Base-by-base conservation (phyloP, 2,329 filamentous ascomycete species). In the Tricladium varicosporioides region DNA sequence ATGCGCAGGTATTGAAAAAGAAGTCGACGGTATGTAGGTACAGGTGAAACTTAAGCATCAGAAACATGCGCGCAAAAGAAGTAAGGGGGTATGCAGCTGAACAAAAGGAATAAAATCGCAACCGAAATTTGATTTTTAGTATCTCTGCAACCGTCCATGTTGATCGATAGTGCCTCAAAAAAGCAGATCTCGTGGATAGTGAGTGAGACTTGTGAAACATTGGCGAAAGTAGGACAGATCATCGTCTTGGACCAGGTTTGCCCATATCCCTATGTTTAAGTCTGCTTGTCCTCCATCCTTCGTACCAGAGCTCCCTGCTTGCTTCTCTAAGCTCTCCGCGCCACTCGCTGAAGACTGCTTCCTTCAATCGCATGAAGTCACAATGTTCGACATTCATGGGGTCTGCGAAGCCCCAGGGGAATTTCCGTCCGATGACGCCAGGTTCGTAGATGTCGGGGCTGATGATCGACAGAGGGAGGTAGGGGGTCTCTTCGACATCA, bases 341-440 rank as follows among this genome's bases (percentile, higher is more conserved):
- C 94, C 94, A 99, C 69, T 97, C 93, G 63, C 80, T 86, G 73
- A 99, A 99, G 32, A 99, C 89, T 7, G 88, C 87, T 58, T 97
- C 92, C 75, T 94, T 94, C 64, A 99, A 81, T 60, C 88, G 87
- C 55, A 89, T 79, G 72, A 97, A 99, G 74, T 99, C 94, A 75
- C 94, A 99, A 75, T 99, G 94, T 66, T 89, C 84, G 31, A 86
- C 80, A 68, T 97, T 87, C 77, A 94, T 92, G 0, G 94, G 94
- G 69, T 97, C 91, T 4, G 94, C 94, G 66, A 97, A 95, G 5
- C 94, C 94, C 94, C 94, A 99, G 0, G 94, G 90, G 72, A 97
- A 99, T 63, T 88, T 87, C 59, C 94, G 89, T 47, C 94, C 94
- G 59, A 96, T 76, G 14, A 89, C 79, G 32, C 81, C 83, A 8